Conservation (phyloP, 2,329 filamentous ascomycete species). For the Pyrenophora seminiperda region DNA sequence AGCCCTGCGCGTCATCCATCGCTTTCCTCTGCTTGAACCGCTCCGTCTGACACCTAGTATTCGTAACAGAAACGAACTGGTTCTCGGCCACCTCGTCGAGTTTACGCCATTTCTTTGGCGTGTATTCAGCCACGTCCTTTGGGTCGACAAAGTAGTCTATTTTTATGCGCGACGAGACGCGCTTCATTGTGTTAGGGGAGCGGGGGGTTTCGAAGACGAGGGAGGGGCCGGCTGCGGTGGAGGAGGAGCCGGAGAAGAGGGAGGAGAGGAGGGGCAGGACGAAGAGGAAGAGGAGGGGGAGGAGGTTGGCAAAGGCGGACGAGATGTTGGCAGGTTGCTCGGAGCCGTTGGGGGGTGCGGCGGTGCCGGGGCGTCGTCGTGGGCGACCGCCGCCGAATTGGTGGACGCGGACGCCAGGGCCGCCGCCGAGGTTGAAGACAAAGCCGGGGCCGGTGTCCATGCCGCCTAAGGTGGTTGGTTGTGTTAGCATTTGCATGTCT, state of each 20-base stretch:
- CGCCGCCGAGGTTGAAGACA: slow-evolving; percentile 92
- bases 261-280: slow-evolving; percentile 81
- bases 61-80: slow-evolving; percentile 70
- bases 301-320: slow-evolving; percentile 69
- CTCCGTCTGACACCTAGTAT: slow-evolving; percentile 76
- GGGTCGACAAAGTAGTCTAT: slow-evolving; percentile 88
- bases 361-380: slow-evolving; percentile 68
- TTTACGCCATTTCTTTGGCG: slow-evolving; percentile 68
- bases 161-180: slow-evolving; percentile 71
- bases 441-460: slow-evolving; percentile 85
- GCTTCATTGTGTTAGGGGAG: slow-evolving; percentile 74
- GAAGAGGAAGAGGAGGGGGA: slow-evolving; percentile 85
- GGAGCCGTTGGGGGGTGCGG: slow-evolving; percentile 61
- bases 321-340: slow-evolving; percentile 57
- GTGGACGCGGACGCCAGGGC: slow-evolving; percentile 89
- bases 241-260: slow-evolving; percentile 62
- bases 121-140: slow-evolving; percentile 72
- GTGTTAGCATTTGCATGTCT: slow-evolving; percentile 2
- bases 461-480: slow-evolving; percentile 53
- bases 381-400: slow-evolving; percentile 87
- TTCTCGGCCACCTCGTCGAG: slow-evolving; percentile 80
- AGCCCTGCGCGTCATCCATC: slow-evolving; percentile 80
- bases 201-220: slow-evolving; percentile 76
- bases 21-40: slow-evolving; percentile 67
- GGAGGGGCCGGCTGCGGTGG: slow-evolving; percentile 63